A percentile compares a stretch with the other conserved stretches of the same genome.
Conservation (phyloP, 352 stramenopile species). For the Blastocystis sp. region DNA sequence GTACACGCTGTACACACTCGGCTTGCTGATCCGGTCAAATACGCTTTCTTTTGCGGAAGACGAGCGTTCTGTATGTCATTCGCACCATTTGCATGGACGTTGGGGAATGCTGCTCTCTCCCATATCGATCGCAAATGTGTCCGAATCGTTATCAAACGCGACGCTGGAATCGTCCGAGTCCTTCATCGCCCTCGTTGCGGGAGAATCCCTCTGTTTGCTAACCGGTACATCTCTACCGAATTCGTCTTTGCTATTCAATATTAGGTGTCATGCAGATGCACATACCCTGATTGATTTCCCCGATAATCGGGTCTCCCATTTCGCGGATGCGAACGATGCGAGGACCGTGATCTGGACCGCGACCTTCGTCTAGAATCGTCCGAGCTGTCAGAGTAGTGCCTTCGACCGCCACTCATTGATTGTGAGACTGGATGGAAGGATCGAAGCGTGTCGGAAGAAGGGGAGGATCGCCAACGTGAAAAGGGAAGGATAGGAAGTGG, state of each 20-base stretch:
- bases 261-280: too few relatives aligned
- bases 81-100: too few relatives aligned
- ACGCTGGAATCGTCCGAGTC: neutral
- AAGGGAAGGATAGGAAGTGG: neutral
- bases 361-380: neutral
- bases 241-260: neutral
- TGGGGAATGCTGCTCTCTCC: too few relatives aligned
- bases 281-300: too few relatives aligned
- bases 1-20: neutral
- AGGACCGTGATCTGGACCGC: neutral
- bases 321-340: neutral
- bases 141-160: neutral
- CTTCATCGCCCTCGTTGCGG: neutral
- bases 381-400: slow-evolving; percentile 28
- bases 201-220: neutral
- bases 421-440: neutral
- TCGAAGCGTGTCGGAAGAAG: too few relatives aligned
- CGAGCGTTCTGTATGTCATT: too few relatives aligned
- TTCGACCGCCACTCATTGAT: neutral
- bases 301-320: neutral
- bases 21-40: neutral
- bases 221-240: slow-evolving; percentile 1
- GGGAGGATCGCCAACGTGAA: too few relatives aligned
- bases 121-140: slow-evolving; percentile 32
- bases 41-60: neutral